Evolutionary conservation across 495 filamentous ascomycete species (phyloP).

Genomic region (Cryomyces minteri): DNA sequence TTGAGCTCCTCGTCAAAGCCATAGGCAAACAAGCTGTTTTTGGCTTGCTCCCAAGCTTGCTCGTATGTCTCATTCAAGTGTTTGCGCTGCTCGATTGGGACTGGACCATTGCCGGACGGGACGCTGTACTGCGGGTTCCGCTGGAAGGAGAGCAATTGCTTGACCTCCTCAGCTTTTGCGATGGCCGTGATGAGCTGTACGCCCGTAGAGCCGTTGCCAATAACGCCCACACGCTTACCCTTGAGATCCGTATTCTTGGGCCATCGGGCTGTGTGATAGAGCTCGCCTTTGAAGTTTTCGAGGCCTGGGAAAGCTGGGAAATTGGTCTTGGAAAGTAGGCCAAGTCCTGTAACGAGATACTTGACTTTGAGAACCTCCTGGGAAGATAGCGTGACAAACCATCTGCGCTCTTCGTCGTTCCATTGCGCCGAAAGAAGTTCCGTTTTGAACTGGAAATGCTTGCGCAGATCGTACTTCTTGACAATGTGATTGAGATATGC

Average conservation of each 20-base stretch:
- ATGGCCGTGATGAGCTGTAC: slow-evolving; percentile 12
- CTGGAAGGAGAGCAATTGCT: slow-evolving; percentile 9
- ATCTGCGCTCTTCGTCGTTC: neutral
- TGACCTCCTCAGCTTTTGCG: slow-evolving; percentile 4
- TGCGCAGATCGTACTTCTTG: neutral
- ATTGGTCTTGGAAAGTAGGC: slow-evolving; percentile 1
- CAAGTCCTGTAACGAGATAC: slow-evolving; percentile 2
- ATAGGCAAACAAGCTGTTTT: slow-evolving; percentile 1
- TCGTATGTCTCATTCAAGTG: slow-evolving; percentile 1
- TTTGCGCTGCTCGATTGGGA: slow-evolving; percentile 1
- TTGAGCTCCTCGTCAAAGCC: slow-evolving; percentile 10
- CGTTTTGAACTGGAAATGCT: slow-evolving; percentile 2
- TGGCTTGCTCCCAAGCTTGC: neutral
- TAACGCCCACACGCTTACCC: neutral
- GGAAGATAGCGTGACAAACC: neutral
- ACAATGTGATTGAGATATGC: slow-evolving; percentile 2
- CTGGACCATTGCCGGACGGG: slow-evolving; percentile 2
- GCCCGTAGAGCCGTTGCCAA: slow-evolving; percentile 1
- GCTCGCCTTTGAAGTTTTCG: slow-evolving; percentile 2
- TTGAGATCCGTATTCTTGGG: neutral
- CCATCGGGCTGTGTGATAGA: neutral
- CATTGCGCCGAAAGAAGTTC: neutral
- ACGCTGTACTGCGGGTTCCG: slow-evolving; percentile 10
- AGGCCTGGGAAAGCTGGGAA: slow-evolving; percentile 1
- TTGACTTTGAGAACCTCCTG: neutral